Evolutionary conservation across 1,284 basidiomycete genomes (phyloP).

Genomic region (Chalciporus piperatoides): DNA sequence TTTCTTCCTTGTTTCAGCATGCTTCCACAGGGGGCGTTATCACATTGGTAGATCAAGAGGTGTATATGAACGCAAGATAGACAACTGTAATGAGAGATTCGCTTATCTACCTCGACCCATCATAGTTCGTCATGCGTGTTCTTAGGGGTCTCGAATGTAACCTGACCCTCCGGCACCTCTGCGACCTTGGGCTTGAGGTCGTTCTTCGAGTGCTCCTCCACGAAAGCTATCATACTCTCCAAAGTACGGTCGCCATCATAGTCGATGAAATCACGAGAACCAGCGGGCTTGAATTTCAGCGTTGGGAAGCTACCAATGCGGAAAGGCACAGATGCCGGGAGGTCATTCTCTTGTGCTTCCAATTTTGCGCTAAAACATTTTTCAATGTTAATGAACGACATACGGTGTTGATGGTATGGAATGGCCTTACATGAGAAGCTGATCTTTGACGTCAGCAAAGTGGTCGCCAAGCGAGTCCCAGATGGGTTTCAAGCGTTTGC

Average conservation of each 20-base stretch:
- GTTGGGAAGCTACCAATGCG: slow-evolving; percentile 89
- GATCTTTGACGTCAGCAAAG: slow-evolving; percentile 75
- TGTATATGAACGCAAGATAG: slow-evolving; percentile 22
- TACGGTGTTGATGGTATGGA: neutral
- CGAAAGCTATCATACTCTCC: slow-evolving; percentile 81
- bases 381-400: slow-evolving; percentile 4
- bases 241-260: slow-evolving; percentile 90
- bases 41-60: slow-evolving; percentile 14
- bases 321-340: slow-evolving; percentile 87
- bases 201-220: slow-evolving; percentile 80
- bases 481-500: slow-evolving; percentile 93
- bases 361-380: slow-evolving; percentile 84
- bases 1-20: neutral
- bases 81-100: slow-evolving; percentile 20
- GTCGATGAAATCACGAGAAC: slow-evolving; percentile 82
- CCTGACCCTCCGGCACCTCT: slow-evolving; percentile 21
- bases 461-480: slow-evolving; percentile 92
- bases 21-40: slow-evolving; percentile 1
- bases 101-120: slow-evolving; percentile 18
- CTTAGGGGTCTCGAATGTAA: slow-evolving; percentile 27
- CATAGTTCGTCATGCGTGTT: slow-evolving; percentile 28
- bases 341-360: slow-evolving; percentile 96
- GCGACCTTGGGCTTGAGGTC: slow-evolving; percentile 31
- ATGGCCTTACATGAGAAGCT: slow-evolving; percentile 72
- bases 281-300: slow-evolving; percentile 94